Base-by-base conservation (phyloP, 1,139 yeast species). In the Yamadazyma songkhlaensis region DNA sequence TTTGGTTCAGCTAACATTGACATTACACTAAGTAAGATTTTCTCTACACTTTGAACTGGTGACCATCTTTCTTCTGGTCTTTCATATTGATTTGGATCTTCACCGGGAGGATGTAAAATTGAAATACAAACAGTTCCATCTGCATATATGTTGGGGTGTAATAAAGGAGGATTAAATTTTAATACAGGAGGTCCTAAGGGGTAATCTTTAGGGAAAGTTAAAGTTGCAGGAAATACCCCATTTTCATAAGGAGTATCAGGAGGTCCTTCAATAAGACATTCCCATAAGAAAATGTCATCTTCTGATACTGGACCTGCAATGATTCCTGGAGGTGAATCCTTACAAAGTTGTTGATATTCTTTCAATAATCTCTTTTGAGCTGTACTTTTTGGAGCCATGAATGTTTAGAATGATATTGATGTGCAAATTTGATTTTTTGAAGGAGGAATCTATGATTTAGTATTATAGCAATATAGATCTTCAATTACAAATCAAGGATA, bases 1-100 rank as follows among this genome's bases (percentile, higher is more conserved):
- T 92, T 92, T 4, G 98, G 97, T 59, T 92, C 97, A 3, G 97
- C 95, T 47, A 92, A 73, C 97, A 92, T 90, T 52, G 96, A 85
- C 76, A 89, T 80, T 21, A 92, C 97, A 59, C 95, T 84, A 43
- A 92, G 65, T 45, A 92, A 69, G 43, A 92, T 92, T 74, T 92
- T 92, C 63, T 92, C 98, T 21, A 92, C 90, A 54, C 96, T 86
- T 59, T 92, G 98, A 31, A 92, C 92, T 0, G 98, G 98, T 6
- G 95, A 85, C 98, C 98, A 92, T 47, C 98, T 72, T 62, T 92
- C 98, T 47, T 90, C 94, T 0, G 97, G 96, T 25, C 87, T 64
- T 59, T 92, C 98, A 62, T 92, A 92, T 72, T 84, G 90, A 59
- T 89, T 81, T 20, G 98, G 97, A 60, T 92, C 98, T 53, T 90